Evolutionary conservation across 2,329 filamentous ascomycete genomes (phyloP), one percentile per base, ranked within the genome.

Genomic region (Dendryphion nanum): DNA sequence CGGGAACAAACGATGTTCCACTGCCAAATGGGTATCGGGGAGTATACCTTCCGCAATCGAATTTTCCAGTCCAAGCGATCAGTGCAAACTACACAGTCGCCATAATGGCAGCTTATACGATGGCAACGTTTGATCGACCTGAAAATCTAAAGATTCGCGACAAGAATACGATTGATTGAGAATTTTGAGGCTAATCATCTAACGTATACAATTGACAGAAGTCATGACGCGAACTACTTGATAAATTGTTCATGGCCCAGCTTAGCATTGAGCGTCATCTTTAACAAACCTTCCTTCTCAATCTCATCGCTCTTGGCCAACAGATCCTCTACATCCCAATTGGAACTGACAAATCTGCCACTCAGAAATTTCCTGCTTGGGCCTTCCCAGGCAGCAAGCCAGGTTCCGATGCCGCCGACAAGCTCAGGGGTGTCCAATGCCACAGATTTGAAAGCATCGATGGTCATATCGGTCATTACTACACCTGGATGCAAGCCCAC

Each of bases 281-380:
- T 53, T 4, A 55, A 35, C 24, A 51, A 29, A 10, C 43, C 41
- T 6, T 45, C 24, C 15, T 41, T 37, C 2, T 47, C 16, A 32
- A 53, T 45, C 34, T 56, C 52, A 5, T 50, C 48, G 36, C 46
- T 55, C 32, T 41, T 38, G 2, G 18, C 28, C 1, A 51, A 12
- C 20, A 66, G 32, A 26, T 62, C 57, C 18, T 65, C 58, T 4
- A 65, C 52, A 37, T 45, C 45, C 61, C 59, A 64, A 23, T 62
- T 57, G 1, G 44, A 42, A 30, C 38, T 37, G 2, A 63, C 36
- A 32, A 55, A 57, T 18, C 48, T 41, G 3, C 58, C 59, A 35
- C 47, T 59, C 10, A 62, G 28, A 19, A 57, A 63, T 12, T 26
- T 40, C n/a, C n/a, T n/a, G n/a, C n/a, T n/a, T n/a, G n/a, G n/a